Evolutionary conservation across 345 rosid species (phyloP), one percentile per base, ranked within the genome.

Genomic region (Orychophragmus violaceus): DNA sequence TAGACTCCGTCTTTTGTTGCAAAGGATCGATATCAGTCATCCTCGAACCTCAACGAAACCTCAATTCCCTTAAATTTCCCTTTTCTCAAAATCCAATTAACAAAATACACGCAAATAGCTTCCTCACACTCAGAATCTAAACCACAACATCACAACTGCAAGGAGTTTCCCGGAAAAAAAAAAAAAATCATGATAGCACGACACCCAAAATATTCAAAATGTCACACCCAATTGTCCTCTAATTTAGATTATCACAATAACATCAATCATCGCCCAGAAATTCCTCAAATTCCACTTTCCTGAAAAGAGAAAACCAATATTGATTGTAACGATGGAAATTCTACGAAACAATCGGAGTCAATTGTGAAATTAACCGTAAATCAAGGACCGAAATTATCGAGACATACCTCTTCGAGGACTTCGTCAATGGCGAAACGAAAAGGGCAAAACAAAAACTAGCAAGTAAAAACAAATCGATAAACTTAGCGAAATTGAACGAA

Each of bases 361-460:
- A 39, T n/a, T 39, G 18, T 14, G 19, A n/a, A 25, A 25, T 51
- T 51, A 51, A 51, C 19, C 56, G 56, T 32, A 14, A 25, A 13
- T 13, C 6, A n/a, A 27, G 1, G 57, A 51, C 6, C 18, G 5
- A 39, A 36, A 12, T 50, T 8, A 48, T 12, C 4, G 55, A 49
- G 53, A 24, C 18, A 50, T 50, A 50, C 56, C 17, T 51, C 0
- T 25, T 13, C 18, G 55, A 50, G 55, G 1, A 49, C 32, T 50
- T 51, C 11, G 57, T 51, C 19, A 51, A 51, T 51, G 57, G 57
- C 57, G 57, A 14, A 51, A 51, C 57, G 35, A 51, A n/a, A 51
- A 51, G 44, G 18, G 18, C 16, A 5, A 13, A 36, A 36, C 16
- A 5, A 35, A 36, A 12, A 36, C 41, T 4, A 36, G 44, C 17